Evolutionary conservation across 768 basidiomycete species (phyloP).

Genomic region (Auriscalpium vulgare): DNA sequence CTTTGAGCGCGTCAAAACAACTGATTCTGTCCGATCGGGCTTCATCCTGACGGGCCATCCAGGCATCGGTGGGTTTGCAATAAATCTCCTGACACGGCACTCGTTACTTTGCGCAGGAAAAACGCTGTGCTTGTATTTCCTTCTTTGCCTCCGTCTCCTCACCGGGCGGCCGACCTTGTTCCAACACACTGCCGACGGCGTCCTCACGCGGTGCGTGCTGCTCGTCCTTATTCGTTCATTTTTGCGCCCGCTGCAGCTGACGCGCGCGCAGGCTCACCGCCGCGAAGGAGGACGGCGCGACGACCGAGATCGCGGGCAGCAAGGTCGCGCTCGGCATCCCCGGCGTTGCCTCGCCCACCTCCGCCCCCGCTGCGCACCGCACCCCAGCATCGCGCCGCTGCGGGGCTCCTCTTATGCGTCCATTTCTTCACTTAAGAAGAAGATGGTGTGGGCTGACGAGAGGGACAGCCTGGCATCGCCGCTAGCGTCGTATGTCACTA

Average conservation of each 20-base stretch:
- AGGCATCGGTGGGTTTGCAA: too few relatives aligned
- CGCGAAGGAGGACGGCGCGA: conserved; percentile 68
- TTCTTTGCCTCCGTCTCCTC: too few relatives aligned
- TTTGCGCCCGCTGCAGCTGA: conserved; percentile 1
- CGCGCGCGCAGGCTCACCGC: conserved; percentile 50
- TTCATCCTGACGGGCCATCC: too few relatives aligned
- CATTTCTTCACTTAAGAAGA: background rate
- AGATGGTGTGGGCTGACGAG: background rate
- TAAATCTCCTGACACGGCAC: too few relatives aligned
- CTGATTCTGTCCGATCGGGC: too few relatives aligned
- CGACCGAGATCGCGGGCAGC: conserved; percentile 77
- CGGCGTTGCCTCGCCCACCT: conserved; percentile 33
- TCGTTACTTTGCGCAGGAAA: too few relatives aligned
- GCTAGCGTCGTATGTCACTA: conserved; percentile 71
- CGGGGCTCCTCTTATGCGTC: conserved; percentile 67
- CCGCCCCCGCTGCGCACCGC: conserved; percentile 34
- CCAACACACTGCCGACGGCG: too few relatives aligned
- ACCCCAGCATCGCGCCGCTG: conserved; percentile 55
- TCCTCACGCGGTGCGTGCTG: conserved; percentile 45
- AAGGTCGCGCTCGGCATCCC: conserved; percentile 80
- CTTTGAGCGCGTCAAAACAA: too few relatives aligned
- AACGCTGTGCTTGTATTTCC: too few relatives aligned
- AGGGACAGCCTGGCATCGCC: conserved; percentile 60
- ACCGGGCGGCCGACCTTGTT: too few relatives aligned
- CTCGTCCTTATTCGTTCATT: background rate